Base-by-base conservation (phyloP, 345 rosid species). In the Syzygium grande region DNA sequence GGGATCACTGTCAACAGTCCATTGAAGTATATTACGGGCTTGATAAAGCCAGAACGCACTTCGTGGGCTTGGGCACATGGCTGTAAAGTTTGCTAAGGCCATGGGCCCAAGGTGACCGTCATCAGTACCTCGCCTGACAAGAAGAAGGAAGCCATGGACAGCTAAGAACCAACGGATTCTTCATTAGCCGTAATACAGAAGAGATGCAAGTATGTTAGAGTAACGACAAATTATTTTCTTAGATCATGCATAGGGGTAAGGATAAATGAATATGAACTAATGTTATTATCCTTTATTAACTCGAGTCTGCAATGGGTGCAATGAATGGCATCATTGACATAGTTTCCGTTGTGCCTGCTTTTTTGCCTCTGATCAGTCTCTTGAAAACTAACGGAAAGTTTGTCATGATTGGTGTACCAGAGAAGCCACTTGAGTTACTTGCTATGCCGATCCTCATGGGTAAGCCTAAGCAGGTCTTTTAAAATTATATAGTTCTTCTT, bases 1-100 rank as follows among this genome's bases (percentile, higher is more conserved):
- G 96, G 96, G 25, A 93, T 94, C 86, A 94, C 93, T 1, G 94
- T 94, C 53, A 94, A 94, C 38, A 93, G 96, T 88, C 94, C 98
- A 0, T 89, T 94, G 92, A 93, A 78, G 38, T 92, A 91, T 34
- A 91, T 34, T 93, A 84, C 10, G 87, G 91, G 14, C 84, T 94
- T 5, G 89, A 88, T 2, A 88, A 90, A 56, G 86, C 87, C 1
- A 91, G 93, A 4, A 84, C 84, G 84, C 93, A 91, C 91, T 93
- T 7, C 90, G 93, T 58, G 94, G 95, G 7, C 90, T 93, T 2
- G 88, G 94, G 3, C 95, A 93, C 56, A 87, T 91, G 43, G 94
- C 90, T 10, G 92, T 92, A 29, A 87, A 92, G 87, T 93, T 93
- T 51, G 93, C 94, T 13, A 93, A 93, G 87, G 95, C 93, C 2